A percentile compares a stretch with the other conserved stretches of the same genome.
These are phyloP conservation scores for Lachancea lanzarotensis DNA, from an alignment of 805 yeast species.

Conservation along the genomic window DNA sequence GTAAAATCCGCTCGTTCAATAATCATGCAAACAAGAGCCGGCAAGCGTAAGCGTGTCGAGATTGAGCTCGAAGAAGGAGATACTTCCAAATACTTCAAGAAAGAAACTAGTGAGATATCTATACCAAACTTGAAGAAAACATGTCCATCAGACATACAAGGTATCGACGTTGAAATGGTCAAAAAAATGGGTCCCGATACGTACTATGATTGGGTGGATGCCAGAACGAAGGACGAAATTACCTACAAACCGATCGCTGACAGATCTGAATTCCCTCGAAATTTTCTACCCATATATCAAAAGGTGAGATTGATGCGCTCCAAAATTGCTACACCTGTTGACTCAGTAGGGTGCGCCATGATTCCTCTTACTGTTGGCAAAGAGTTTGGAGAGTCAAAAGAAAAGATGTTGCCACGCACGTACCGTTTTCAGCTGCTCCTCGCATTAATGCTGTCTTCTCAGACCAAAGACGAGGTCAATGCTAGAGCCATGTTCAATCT, in stretches of 20 bases:
- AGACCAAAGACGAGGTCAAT: slow-evolving; percentile 85
- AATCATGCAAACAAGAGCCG: slow-evolving; percentile 3
- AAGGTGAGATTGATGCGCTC: slow-evolving; percentile 62
- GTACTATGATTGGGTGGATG: slow-evolving; percentile 24
- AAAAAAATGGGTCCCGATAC: slow-evolving; percentile 23
- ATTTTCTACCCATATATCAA: slow-evolving; percentile 52
- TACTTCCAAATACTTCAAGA: slow-evolving; percentile 21
- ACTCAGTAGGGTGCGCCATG: slow-evolving; percentile 76
- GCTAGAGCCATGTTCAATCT: slow-evolving; percentile 61
- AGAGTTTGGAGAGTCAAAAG: slow-evolving; percentile 21
- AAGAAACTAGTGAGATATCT: slow-evolving; percentile 3
- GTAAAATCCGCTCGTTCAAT: not conserved
- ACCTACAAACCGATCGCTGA: slow-evolving; percentile 2
- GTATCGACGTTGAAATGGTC: slow-evolving; percentile 23
- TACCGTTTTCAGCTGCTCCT: slow-evolving; percentile 69
- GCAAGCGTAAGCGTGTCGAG: slow-evolving; percentile 9
- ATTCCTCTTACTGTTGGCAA: slow-evolving; percentile 38
- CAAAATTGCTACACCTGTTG: slow-evolving; percentile 73
- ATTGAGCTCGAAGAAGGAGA: slow-evolving; percentile 12
- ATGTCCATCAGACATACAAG: not conserved
- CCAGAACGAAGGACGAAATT: slow-evolving; percentile 23
- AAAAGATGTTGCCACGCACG: slow-evolving; percentile 30
- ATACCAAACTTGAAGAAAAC: not conserved
- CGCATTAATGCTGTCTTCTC: slow-evolving; percentile 82
- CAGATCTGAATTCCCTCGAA: slow-evolving; percentile 31